These are phyloP conservation scores for Diaporthe helianthi DNA, from an alignment of 2,329 filamentous ascomycete genomes.

Conservation along the genomic window DNA sequence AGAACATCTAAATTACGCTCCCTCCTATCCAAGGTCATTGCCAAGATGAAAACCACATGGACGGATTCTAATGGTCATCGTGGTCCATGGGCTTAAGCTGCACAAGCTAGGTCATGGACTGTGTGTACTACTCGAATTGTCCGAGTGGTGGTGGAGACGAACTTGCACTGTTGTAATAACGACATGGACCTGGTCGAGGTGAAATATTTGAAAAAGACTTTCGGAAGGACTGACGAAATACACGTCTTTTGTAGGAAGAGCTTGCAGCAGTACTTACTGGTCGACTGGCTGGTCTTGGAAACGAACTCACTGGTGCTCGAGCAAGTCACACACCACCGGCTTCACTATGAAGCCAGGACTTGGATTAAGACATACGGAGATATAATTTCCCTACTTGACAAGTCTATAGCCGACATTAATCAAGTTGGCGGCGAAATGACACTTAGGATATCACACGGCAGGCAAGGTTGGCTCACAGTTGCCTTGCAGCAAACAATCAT, in stretches of 20 bases:
- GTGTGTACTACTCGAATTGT: no score
- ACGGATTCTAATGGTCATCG: no score
- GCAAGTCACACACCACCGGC: neutral
- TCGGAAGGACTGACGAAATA: neutral
- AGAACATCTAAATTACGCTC: neutral
- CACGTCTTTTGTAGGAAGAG: neutral
- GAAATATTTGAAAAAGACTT: no score
- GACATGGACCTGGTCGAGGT: neutral
- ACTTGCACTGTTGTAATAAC: no score
- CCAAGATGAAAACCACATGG: no score
- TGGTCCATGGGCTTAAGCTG: no score
- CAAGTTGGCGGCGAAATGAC: neutral
- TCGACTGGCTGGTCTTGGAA: neutral
- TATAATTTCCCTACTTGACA: neutral
- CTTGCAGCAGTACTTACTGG: neutral
- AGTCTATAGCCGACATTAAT: neutral
- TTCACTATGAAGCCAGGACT: neutral
- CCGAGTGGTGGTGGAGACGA: neutral
- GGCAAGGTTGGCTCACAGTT: neutral
- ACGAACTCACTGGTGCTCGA: neutral
- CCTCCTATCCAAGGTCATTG: neutral
- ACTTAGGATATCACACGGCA: no score
- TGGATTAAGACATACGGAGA: neutral
- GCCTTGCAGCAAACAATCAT: neutral
- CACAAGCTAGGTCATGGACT: no score